phyloP scores from a whole-genome alignment of 345 rosid species.

The Triadica sebifera region DNA sequence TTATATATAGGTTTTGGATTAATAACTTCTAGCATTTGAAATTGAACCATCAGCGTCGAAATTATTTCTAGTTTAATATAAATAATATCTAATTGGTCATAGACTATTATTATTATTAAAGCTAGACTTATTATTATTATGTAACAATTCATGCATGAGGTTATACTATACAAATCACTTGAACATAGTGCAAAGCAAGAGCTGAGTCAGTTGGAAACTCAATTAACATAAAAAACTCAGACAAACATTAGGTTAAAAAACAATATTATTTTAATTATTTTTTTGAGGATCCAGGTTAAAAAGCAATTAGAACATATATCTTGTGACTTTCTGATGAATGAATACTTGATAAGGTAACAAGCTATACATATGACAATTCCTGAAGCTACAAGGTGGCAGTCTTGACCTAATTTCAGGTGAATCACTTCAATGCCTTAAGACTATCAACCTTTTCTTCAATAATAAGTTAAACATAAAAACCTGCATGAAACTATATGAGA shows the following conservation, averaged over 20 bases:
- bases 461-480: conserved; percentile 21
- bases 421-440: conserved; percentile 7
- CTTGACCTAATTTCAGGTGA: conserved; percentile 11
- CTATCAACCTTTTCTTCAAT: conserved; percentile 14
- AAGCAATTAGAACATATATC: background rate
- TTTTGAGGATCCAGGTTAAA: too few relatives aligned
- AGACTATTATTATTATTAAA: too few relatives aligned
- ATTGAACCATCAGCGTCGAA: too few relatives aligned
- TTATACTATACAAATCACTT: too few relatives aligned
- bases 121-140: too few relatives aligned
- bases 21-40: too few relatives aligned
- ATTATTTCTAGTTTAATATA: too few relatives aligned
- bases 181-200: too few relatives aligned
- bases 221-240: background rate
- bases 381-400: conserved; percentile 12
- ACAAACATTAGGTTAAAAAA: background rate
- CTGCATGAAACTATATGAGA: conserved; percentile 21
- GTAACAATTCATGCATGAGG: too few relatives aligned
- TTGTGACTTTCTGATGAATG: background rate
- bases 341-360: background rate
- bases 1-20: too few relatives aligned
- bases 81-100: too few relatives aligned
- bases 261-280: too few relatives aligned
- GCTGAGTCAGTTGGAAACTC: background rate
- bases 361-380: conserved; percentile 4